Percentiles rank a stretch among this genome's conserved stretches.
These are phyloP conservation scores for Serendipita sp. DNA, from an alignment of 768 basidiomycete genomes.

Conservation along the genomic window DNA sequence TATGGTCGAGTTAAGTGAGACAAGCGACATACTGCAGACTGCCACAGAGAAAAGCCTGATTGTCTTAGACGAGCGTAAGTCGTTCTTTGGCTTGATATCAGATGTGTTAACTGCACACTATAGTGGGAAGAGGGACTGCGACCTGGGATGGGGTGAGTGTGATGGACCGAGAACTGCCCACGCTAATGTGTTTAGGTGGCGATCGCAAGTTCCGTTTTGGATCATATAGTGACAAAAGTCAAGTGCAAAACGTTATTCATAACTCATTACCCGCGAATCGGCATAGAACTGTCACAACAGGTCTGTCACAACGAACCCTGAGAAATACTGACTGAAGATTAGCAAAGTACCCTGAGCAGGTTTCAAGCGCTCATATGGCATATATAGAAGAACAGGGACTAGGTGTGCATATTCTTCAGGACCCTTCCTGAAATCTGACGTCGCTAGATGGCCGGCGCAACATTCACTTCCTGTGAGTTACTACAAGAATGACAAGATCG, in stretches of 20 bases:
- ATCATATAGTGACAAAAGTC: conserved; percentile 43
- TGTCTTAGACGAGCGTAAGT: conserved; percentile 51
- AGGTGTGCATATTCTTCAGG: conserved; percentile 13
- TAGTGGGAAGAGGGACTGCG: conserved; percentile 80
- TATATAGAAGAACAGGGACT: conserved; percentile 53
- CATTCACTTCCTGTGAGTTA: conserved; percentile 52
- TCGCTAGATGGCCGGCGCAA: conserved; percentile 46
- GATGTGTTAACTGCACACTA: not conserved
- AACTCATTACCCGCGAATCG: conserved; percentile 83
- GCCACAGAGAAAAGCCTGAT: conserved; percentile 67
- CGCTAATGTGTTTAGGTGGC: conserved; percentile 42
- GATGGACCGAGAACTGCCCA: not conserved
- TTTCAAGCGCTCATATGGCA: conserved; percentile 78
- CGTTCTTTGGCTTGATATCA: conserved; percentile 1
- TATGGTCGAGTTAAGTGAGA: conserved; percentile 95
- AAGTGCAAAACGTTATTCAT: conserved; percentile 77
- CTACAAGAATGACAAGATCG: not conserved
- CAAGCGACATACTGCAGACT: conserved; percentile 68
- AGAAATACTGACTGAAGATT: conserved; percentile 16
- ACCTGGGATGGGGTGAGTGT: conserved; percentile 63
- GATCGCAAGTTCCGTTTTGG: conserved; percentile 66
- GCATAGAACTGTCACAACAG: conserved; percentile 32
- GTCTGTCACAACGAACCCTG: not conserved
- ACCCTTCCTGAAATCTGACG: not conserved
- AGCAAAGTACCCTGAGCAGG: conserved; percentile 37